Evolutionary conservation across 208 protist genomes (phyloP).

Genomic region (Wallacemonas sp.): DNA sequence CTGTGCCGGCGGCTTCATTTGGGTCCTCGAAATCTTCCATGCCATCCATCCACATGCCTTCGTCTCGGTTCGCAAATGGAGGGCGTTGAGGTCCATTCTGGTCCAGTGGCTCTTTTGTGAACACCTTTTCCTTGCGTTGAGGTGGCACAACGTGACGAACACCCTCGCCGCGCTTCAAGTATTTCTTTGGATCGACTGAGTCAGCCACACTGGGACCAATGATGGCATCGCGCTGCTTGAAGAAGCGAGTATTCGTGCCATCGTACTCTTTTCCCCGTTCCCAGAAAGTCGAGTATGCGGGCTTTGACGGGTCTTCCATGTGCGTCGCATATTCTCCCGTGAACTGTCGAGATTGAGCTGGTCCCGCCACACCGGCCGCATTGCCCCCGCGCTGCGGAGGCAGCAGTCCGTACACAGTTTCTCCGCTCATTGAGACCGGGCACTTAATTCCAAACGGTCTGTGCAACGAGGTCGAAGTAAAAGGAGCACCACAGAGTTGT

Average conservation of each 20-base stretch:
- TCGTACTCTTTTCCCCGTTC: conserved; percentile 85
- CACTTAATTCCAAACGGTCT: too few relatives aligned
- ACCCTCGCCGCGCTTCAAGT: conserved; percentile 71
- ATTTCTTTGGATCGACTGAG: conserved; percentile 69
- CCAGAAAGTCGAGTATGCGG: conserved; percentile 83
- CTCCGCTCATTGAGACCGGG: conserved; percentile 52
- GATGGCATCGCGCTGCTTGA: conserved; percentile 77
- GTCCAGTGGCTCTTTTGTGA: conserved; percentile 59
- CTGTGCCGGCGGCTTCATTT: not conserved
- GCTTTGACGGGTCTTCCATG: conserved; percentile 63
- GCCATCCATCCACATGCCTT: conserved; percentile 2
- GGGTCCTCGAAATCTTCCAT: not conserved
- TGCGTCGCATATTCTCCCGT: conserved; percentile 74
- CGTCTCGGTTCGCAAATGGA: conserved; percentile 3
- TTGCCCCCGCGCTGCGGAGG: conserved; percentile 14
- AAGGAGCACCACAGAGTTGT: too few relatives aligned
- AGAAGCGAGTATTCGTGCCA: conserved; percentile 73
- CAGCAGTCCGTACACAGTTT: conserved; percentile 62
- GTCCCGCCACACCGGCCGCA: not conserved
- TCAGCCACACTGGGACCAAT: conserved; percentile 77
- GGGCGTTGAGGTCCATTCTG: conserved; percentile 16
- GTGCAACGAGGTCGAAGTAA: too few relatives aligned
- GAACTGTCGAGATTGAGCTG: conserved; percentile 26
- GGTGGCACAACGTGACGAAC: conserved; percentile 52
- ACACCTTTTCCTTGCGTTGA: conserved; percentile 70